A percentile compares a stretch with the other conserved stretches of the same genome.
These are phyloP conservation scores for Russula sp. DNA, from an alignment of 768 basidiomycete genomes.

Conservation along the genomic window DNA sequence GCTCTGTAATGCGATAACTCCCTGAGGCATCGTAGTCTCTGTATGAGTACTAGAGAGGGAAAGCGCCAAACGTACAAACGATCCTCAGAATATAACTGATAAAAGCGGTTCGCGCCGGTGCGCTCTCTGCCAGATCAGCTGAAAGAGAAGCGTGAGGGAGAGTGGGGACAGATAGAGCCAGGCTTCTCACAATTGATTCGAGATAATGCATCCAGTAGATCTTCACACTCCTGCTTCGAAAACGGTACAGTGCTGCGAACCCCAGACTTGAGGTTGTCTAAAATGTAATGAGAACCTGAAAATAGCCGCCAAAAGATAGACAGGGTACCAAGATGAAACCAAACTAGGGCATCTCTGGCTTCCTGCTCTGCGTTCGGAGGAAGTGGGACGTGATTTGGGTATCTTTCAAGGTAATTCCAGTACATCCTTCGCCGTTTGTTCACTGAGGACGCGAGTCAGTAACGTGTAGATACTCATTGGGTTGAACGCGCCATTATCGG, in stretches of 20 bases:
- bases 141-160: neutral
- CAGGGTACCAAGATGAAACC: conserved; percentile 44
- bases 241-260: conserved; percentile 48
- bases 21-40: conserved; percentile 24
- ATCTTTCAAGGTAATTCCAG: conserved; percentile 51
- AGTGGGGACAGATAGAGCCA: neutral
- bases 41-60: neutral
- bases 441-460: conserved; percentile 6
- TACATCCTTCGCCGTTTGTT: conserved; percentile 43
- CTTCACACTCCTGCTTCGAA: conserved; percentile 53
- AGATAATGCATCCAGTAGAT: conserved; percentile 41
- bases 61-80: conserved; percentile 37
- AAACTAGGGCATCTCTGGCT: conserved; percentile 49
- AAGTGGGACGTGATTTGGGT: conserved; percentile 46
- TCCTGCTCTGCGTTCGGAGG: conserved; percentile 46
- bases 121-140: conserved; percentile 34
- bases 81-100: conserved; percentile 52
- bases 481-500: conserved; percentile 11
- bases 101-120: conserved; percentile 46
- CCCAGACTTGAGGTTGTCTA: conserved; percentile 50
- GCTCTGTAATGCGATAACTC: conserved; percentile 47
- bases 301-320: conserved; percentile 11
- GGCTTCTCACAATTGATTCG: conserved; percentile 21
- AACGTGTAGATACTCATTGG: conserved; percentile 1
- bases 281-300: conserved; percentile 33